Conservation (phyloP, 805 yeast species). For the Ogataea paraovalis region DNA sequence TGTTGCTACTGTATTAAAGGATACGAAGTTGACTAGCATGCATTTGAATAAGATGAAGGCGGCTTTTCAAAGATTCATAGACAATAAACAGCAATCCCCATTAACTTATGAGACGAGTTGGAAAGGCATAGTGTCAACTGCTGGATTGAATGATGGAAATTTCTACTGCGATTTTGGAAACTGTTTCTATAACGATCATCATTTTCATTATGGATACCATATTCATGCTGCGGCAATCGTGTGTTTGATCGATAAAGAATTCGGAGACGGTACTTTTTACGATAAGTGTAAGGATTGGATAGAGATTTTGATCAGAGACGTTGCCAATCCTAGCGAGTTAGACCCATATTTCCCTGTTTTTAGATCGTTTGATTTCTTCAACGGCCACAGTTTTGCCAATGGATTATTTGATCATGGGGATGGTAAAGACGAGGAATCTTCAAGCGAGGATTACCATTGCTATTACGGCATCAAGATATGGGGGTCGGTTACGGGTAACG, state of each 20-base stretch:
- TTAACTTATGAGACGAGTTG: slow-evolving; percentile 75
- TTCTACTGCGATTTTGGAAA: slow-evolving; percentile 57
- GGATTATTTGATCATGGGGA: slow-evolving; percentile 61
- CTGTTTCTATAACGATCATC: slow-evolving; percentile 80
- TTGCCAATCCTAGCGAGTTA: slow-evolving; percentile 53
- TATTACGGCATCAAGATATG: slow-evolving; percentile 67
- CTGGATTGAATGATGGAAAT: slow-evolving; percentile 39
- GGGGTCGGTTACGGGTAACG: slow-evolving; percentile 56
- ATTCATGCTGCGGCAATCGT: slow-evolving; percentile 80
- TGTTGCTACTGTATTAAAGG: slow-evolving; percentile 60
- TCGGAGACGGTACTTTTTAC: slow-evolving; percentile 51
- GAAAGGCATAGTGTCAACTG: slow-evolving; percentile 74
- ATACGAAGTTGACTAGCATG: slow-evolving; percentile 44
- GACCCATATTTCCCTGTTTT: slow-evolving; percentile 60
- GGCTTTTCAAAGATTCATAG: slow-evolving; percentile 66
- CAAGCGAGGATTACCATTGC: slow-evolving; percentile 69
- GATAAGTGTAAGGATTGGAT: slow-evolving; percentile 49
- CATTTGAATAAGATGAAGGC: slow-evolving; percentile 56
- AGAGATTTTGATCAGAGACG: slow-evolving; percentile 60
- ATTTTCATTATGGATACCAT: slow-evolving; percentile 82
- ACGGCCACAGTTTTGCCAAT: slow-evolving; percentile 74
- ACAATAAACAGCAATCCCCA: slow-evolving; percentile 67
- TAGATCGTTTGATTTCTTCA: slow-evolving; percentile 66
- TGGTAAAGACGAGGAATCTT: slow-evolving; percentile 69
- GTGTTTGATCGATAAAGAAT: slow-evolving; percentile 54